These are phyloP conservation scores for Mycena alexandri DNA, from an alignment of 768 basidiomycete genomes.

Conservation along the genomic window DNA sequence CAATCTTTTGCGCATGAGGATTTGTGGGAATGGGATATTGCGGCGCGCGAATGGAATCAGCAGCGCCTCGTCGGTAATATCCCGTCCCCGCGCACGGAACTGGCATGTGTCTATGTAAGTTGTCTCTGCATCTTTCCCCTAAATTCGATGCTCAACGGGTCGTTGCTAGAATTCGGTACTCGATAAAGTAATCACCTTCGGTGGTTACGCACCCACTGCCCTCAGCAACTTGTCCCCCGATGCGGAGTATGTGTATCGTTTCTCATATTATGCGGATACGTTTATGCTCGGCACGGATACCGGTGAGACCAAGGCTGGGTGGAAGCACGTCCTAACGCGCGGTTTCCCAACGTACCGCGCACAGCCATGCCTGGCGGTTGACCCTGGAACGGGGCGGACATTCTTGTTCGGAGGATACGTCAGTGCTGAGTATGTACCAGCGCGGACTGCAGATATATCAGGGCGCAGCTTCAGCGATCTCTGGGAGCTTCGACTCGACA, in stretches of 20 bases:
- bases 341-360: slow-evolving; percentile 59
- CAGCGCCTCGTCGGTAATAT: slow-evolving; percentile 47
- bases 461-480: slow-evolving; percentile 52
- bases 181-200: slow-evolving; percentile 52
- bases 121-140: too few relatives aligned
- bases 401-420: slow-evolving; percentile 58
- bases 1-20: slow-evolving; percentile 42
- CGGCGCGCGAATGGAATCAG: slow-evolving; percentile 43
- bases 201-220: slow-evolving; percentile 52
- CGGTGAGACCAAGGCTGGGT: slow-evolving; percentile 35
- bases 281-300: slow-evolving; percentile 46
- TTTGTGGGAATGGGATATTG: slow-evolving; percentile 50
- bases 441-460: slow-evolving; percentile 35
- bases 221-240: slow-evolving; percentile 36
- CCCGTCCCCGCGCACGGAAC: slow-evolving; percentile 48
- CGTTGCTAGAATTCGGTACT: slow-evolving; percentile 32
- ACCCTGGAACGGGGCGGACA: slow-evolving; percentile 51
- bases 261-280: slow-evolving; percentile 57
- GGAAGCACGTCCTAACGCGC: slow-evolving; percentile 56
- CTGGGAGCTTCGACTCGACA: slow-evolving; percentile 54
- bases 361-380: slow-evolving; percentile 48
- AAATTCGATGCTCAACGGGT: too few relatives aligned
- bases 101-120: slow-evolving; percentile 46
- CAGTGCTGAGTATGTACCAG: slow-evolving; percentile 54
- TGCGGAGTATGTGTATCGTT: slow-evolving; percentile 40